phyloP scores from a whole-genome alignment of 1,284 basidiomycete species.

The Filobasidium uniguttulatum region DNA sequence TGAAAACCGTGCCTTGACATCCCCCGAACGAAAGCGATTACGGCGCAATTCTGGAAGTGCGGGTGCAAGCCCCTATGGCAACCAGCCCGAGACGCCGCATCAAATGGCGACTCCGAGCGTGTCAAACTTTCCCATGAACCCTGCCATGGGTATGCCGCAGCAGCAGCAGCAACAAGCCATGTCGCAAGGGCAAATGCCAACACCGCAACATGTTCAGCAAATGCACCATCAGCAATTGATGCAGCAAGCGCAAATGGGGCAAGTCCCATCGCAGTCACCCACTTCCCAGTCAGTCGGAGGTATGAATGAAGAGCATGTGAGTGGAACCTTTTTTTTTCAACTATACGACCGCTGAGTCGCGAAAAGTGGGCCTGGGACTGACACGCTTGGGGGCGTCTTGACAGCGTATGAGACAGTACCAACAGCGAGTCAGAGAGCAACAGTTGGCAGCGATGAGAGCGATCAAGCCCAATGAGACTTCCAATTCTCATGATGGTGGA shows the following conservation, averaged over 20 bases:
- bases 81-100: conserved; percentile 12
- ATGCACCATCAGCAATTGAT: conserved; percentile 16
- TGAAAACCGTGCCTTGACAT: conserved; percentile 15
- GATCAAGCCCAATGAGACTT: not conserved
- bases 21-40: conserved; percentile 11
- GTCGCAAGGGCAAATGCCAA: conserved; percentile 16
- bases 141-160: conserved; percentile 15
- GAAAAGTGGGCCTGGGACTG: not conserved
- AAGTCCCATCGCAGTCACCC: not conserved
- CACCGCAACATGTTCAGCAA: conserved; percentile 16
- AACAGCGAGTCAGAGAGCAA: not conserved
- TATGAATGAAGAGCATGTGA: not conserved
- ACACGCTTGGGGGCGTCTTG: not conserved
- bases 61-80: conserved; percentile 17
- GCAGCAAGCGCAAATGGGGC: conserved; percentile 8
- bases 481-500: too few relatives aligned
- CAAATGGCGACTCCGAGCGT: conserved; percentile 7
- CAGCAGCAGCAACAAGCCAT: conserved; percentile 17
- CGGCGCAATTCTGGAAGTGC: conserved; percentile 15
- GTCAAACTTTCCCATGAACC: conserved; percentile 3
- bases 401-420: not conserved
- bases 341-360: too few relatives aligned
- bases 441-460: conserved; percentile 1
- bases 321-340: not conserved
- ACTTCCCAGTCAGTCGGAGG: not conserved